Evolutionary conservation across 768 basidiomycete species (phyloP), one percentile per base, ranked within the genome.

Genomic region (Panellus pusillus): DNA sequence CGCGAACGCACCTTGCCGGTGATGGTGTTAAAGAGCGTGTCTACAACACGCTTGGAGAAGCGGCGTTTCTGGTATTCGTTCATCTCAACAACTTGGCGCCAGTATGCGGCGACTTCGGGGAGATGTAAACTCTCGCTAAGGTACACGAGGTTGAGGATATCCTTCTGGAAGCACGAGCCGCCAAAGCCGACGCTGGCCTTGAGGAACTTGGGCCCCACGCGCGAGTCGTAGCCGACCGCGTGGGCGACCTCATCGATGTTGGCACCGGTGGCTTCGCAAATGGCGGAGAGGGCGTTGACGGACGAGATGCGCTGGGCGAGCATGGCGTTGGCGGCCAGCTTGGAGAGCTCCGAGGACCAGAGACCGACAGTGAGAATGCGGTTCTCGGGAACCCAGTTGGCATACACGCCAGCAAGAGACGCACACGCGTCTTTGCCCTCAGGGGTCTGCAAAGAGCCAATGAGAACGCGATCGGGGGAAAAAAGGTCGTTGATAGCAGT

Each of bases 111-210:
- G 24, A 99, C 95, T 71, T 98, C 93, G 36, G 95, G 94, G 50
- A 99, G 80, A 73, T 98, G 93, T 50, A 93, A 74, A 58, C 89
- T 93, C 75, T 98, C 95, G 67, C 86, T 89, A 40, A 99, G 84
- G 76, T 99, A 99, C 41, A 98, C 97, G 57, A 99, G 79, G 78
- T 99, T 99, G 66, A 99, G 85, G 72, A 98, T 98, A 68, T 99
- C 96, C 72, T 99, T 98, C 76, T 98, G 96, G 91, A 99, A 99
- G 77, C 96, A 99, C 12, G 89, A 92, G 35, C 97, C 97, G 57
- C 97, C 96, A 65, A 99, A 99, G 18, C 97, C 96, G 64, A 97
- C 94, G 44, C 87, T 90, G 38, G 93, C 91, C 68, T 91, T 93
- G 66, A 99, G 78, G 83, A 99, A 99, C 71, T 90, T 96, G 63